phyloP scores from a whole-genome alignment of 352 stramenopile species.

The Phytophthora pinifolia region DNA sequence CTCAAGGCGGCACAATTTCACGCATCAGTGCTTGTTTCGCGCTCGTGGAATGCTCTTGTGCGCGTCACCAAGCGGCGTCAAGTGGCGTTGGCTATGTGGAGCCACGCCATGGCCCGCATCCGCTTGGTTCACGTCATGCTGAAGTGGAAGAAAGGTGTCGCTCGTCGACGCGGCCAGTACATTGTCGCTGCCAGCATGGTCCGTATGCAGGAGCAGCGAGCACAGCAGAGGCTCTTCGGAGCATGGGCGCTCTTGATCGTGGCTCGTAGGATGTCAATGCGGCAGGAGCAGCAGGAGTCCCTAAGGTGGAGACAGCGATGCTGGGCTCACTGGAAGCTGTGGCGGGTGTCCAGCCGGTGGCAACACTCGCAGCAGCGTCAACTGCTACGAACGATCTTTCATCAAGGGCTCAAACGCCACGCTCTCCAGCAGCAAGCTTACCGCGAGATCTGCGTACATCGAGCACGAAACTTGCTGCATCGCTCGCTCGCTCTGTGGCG shows the following conservation, averaged over 20 bases:
- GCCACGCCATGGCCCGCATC: slow-evolving; percentile 11
- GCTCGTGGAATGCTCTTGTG: slow-evolving; percentile 23
- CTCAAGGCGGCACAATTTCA: slow-evolving; percentile 19
- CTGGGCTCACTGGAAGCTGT: slow-evolving; percentile 27
- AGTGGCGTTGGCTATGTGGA: slow-evolving; percentile 30
- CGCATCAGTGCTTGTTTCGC: slow-evolving; percentile 6
- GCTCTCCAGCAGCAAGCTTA: slow-evolving; percentile 28
- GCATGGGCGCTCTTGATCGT: slow-evolving; percentile 12
- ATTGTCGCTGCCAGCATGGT: slow-evolving; percentile 16
- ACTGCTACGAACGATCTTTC: slow-evolving; percentile 15
- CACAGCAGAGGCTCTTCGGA: slow-evolving; percentile 10
- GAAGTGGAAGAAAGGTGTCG: slow-evolving; percentile 11
- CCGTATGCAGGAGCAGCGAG: slow-evolving; percentile 25
- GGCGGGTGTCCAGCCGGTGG: slow-evolving; percentile 23
- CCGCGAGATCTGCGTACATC: slow-evolving; percentile 19
- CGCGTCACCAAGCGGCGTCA: slow-evolving; percentile 30
- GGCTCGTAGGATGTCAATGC: slow-evolving; percentile 2
- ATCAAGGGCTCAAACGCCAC: slow-evolving; percentile 16
- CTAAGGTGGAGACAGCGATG: slow-evolving; percentile 18
- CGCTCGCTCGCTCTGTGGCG: slow-evolving; percentile 23
- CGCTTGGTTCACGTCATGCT: slow-evolving; percentile 12
- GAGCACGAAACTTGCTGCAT: slow-evolving; percentile 12
- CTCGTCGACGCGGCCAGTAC: slow-evolving; percentile 10
- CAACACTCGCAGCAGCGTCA: slow-evolving; percentile 4
- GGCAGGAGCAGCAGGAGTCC: slow-evolving; percentile 4